phyloP scores from a whole-genome alignment of 2,329 filamentous ascomycete species.

The Aphanoascus verrucosus region DNA sequence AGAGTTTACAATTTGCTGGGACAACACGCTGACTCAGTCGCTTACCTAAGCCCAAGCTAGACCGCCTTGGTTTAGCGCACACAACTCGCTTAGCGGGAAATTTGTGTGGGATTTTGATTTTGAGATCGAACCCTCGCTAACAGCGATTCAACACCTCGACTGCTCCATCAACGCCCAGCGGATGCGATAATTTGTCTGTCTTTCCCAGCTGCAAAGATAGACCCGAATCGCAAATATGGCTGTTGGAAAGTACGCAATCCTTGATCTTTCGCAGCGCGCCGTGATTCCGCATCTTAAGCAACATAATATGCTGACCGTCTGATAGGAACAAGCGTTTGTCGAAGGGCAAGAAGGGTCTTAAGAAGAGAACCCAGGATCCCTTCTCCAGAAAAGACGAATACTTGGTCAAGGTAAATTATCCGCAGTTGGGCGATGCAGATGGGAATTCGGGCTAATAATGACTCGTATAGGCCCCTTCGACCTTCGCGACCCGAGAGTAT shows the following conservation, averaged over 20 bases:
- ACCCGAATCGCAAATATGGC: constrained; percentile 59
- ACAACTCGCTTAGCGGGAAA: constrained; percentile 35
- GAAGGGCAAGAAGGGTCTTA: constrained; percentile 99
- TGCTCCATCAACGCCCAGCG: constrained; percentile 29
- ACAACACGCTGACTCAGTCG: neutral
- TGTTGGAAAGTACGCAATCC: constrained; percentile 60
- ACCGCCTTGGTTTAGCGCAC: constrained; percentile 13
- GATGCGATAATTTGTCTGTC: constrained; percentile 35
- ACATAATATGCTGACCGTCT: constrained; percentile 5
- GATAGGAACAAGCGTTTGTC: constrained; percentile 98
- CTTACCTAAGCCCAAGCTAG: constrained; percentile 13
- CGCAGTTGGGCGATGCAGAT: neutral
- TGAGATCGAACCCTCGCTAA: constrained; percentile 27
- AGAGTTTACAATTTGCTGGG: neutral
- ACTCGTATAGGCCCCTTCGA: constrained; percentile 64
- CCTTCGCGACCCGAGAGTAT: constrained; percentile 95
- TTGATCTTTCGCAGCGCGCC: constrained; percentile 12
- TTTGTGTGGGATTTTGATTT: constrained; percentile 38
- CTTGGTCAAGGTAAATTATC: constrained; percentile 67
- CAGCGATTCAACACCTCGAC: constrained; percentile 29
- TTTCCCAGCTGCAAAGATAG: constrained; percentile 33
- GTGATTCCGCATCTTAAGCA: constrained; percentile 3
- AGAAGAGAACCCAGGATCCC: constrained; percentile 97
- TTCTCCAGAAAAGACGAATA: constrained; percentile 99
- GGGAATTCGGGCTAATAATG: neutral